phyloP scores from a whole-genome alignment of 2,329 filamentous ascomycete genomes.

The Scortechinia acanthostroma region DNA sequence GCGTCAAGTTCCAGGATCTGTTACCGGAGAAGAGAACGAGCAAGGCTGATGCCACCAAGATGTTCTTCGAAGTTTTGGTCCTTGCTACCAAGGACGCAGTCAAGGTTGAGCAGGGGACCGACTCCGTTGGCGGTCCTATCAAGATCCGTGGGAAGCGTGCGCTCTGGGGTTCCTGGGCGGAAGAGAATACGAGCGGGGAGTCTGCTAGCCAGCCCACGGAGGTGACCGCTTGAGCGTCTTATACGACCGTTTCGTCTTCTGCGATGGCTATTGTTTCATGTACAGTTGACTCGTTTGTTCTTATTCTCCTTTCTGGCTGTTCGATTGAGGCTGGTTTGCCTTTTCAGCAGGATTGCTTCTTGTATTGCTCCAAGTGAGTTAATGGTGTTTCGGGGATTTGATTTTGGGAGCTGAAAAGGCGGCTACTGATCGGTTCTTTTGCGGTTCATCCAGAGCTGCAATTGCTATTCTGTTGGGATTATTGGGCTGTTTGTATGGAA shows the following conservation, averaged over 20 bases:
- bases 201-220: neutral
- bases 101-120: conserved; percentile 77
- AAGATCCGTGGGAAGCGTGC: conserved; percentile 83
- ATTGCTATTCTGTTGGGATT: no score
- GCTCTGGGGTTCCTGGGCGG: conserved; percentile 96
- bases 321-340: no score
- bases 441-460: no score
- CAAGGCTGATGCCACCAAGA: conserved; percentile 90
- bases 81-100: conserved; percentile 96
- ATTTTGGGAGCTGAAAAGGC: no score
- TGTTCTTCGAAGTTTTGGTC: conserved; percentile 97
- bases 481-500: no score
- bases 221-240: neutral
- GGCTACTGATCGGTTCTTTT: no score
- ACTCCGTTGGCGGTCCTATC: conserved; percentile 72
- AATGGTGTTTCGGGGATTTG: no score
- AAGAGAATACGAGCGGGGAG: conserved; percentile 62
- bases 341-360: no score
- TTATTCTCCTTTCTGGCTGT: no score
- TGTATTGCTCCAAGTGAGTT: no score
- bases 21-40: conserved; percentile 75
- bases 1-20: conserved; percentile 85
- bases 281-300: no score
- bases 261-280: no score
- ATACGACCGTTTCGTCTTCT: neutral